phyloP scores from a whole-genome alignment of 1,284 basidiomycete genomes.

The Melampsora americana region DNA sequence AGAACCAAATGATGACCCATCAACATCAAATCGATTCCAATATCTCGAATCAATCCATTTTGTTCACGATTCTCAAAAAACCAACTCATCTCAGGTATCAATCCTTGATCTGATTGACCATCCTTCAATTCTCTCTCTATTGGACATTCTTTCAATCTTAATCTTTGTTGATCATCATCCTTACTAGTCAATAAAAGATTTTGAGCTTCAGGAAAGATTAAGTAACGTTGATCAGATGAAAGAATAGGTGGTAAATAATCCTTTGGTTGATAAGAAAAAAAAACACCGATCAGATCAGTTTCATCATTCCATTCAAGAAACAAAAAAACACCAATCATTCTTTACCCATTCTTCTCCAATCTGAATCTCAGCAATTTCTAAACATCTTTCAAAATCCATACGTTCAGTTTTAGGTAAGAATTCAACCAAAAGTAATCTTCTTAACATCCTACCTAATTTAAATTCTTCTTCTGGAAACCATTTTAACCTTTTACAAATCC shows the following conservation, averaged over 20 bases:
- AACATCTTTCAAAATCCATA: constrained; percentile 50
- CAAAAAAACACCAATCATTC: neutral
- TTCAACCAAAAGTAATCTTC: neutral
- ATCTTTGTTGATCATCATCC: neutral
- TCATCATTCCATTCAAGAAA: neutral
- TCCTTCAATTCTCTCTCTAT: neutral
- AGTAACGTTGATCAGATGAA: neutral
- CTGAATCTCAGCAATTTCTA: constrained; percentile 51
- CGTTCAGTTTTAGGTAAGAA: constrained; percentile 44
- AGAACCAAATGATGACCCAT: constrained; percentile 54
- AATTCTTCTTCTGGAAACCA: neutral
- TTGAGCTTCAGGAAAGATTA: neutral
- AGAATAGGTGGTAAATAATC: constrained; percentile 1
- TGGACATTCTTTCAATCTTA: neutral
- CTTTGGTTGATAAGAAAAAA: neutral
- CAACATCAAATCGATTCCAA: constrained; percentile 53
- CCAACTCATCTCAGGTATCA: constrained; percentile 44
- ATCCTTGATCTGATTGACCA: constrained; percentile 46
- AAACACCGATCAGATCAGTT: neutral
- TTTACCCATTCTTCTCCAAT: constrained; percentile 50
- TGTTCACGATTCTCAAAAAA: constrained; percentile 52
- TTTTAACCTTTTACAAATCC: neutral
- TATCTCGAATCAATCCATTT: constrained; percentile 51
- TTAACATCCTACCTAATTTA: neutral
- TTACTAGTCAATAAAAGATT: neutral